phyloP scores from a whole-genome alignment of 345 rosid species.

The Gossypium bickii region DNA sequence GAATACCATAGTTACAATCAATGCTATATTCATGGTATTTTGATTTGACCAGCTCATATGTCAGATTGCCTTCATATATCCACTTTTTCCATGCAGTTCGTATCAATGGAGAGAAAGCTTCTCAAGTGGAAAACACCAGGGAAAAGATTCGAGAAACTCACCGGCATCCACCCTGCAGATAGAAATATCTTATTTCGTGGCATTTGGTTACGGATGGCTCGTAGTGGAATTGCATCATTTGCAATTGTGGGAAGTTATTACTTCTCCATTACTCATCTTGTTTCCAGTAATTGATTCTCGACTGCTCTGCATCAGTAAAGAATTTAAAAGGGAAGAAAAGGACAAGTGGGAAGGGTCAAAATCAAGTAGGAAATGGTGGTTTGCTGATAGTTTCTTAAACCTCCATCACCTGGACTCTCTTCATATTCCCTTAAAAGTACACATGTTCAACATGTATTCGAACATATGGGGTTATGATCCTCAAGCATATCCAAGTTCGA shows the following conservation, averaged over 20 bases:
- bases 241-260: constrained; percentile 65
- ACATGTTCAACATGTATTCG: background rate
- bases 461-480: background rate
- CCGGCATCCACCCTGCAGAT: constrained; percentile 96
- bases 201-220: constrained; percentile 59
- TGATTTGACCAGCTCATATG: background rate
- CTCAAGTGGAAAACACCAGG: constrained; percentile 78
- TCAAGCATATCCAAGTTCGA: background rate
- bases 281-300: constrained; percentile 20
- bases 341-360: background rate
- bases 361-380: background rate
- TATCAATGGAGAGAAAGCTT: constrained; percentile 66
- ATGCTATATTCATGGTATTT: background rate
- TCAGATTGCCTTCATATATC: background rate
- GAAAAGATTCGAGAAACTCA: constrained; percentile 62
- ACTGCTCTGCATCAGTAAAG: background rate
- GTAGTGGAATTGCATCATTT: constrained; percentile 61
- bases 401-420: background rate
- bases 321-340: background rate
- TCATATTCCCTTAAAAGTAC: background rate
- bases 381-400: background rate
- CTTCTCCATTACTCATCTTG: constrained; percentile 42
- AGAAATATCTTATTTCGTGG: constrained; percentile 65
- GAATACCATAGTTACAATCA: background rate
- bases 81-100: constrained; percentile 39